Base-by-base conservation (phyloP, 2,329 filamentous ascomycete genomes). In the Botrytis tulipae region DNA sequence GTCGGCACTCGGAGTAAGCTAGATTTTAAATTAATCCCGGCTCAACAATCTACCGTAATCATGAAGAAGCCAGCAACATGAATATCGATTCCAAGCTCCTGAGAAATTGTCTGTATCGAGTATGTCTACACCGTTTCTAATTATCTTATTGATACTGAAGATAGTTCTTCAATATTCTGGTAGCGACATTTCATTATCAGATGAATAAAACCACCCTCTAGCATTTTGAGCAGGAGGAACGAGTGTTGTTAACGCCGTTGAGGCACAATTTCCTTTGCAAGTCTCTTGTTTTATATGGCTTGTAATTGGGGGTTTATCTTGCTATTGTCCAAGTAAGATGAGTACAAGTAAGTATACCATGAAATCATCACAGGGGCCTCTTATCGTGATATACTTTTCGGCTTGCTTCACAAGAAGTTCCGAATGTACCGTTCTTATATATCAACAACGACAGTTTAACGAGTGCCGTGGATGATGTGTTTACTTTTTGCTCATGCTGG, bases 1-100 rank as follows among this genome's bases (percentile, higher is more conserved):
- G 20, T 70, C 67, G 67, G 67, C 3, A n/a, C 42, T 70, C 54
- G 67, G 67, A 70, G 67, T 46, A 42, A 57, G n/a, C 51, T 57
- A 29, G 51, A 32, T 20, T 12, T 40, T 40, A 5, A 70, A 32
- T 29, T n/a, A 22, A 40, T 40, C 8, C 10, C 16, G 25, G 32
- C 37, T 63, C 16, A 63, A 60, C 20, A 48, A 16, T 62, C 4
- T 29, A n/a, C n/a, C n/a, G n/a, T n/a, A 40, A 68, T 25, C 46
- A 29, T 14, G 51, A 54, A 42, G 29, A 42, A 20, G 29, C 46
- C 62, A 48, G 32, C 54, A 40, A 44, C 51, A 44, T 16, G 4
- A n/a, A 32, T 35, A 51, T 40, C 48, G 20, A 8, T 46, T 46
- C 20, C 44, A 37, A n/a, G 4, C 18, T 63, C 69, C 32, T 37